Conservation (phyloP, 2,329 filamentous ascomycete species). For the Paraphaeosphaeria sporulosa region DNA sequence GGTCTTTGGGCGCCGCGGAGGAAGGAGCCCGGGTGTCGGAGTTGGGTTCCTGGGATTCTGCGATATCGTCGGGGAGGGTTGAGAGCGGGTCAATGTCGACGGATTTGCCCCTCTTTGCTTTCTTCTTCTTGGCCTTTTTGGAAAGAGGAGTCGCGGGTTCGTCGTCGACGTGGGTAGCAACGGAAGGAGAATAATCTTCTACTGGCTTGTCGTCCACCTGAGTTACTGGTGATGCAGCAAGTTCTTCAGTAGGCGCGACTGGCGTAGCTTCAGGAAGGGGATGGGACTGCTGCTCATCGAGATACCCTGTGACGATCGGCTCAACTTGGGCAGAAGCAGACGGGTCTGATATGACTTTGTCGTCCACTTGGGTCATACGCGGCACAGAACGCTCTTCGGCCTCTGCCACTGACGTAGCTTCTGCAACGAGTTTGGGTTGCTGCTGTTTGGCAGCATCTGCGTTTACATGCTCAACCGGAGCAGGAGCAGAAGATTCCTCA, state of each 20-base stretch:
- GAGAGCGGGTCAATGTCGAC: slow-evolving; percentile 19
- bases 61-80: background rate
- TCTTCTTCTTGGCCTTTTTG: slow-evolving; percentile 35
- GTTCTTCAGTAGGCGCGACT: background rate
- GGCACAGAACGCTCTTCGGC: background rate
- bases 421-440: background rate
- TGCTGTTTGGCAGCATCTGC: background rate
- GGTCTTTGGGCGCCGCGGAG: slow-evolving; percentile 1
- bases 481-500: background rate
- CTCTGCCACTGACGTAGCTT: background rate
- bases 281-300: background rate
- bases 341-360: background rate
- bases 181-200: slow-evolving; percentile 3
- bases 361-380: background rate
- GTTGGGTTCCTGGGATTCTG: background rate
- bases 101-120: slow-evolving; percentile 27
- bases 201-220: background rate
- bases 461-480: slow-evolving; percentile 12
- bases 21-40: background rate
- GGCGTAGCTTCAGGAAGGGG: background rate
- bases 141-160: slow-evolving; percentile 15
- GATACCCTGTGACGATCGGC: background rate
- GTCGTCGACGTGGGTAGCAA: slow-evolving; percentile 14
- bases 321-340: slow-evolving; percentile 14
- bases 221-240: background rate